Conservation (phyloP, 2,329 filamentous ascomycete species). For the Acrocalymma vagum region DNA sequence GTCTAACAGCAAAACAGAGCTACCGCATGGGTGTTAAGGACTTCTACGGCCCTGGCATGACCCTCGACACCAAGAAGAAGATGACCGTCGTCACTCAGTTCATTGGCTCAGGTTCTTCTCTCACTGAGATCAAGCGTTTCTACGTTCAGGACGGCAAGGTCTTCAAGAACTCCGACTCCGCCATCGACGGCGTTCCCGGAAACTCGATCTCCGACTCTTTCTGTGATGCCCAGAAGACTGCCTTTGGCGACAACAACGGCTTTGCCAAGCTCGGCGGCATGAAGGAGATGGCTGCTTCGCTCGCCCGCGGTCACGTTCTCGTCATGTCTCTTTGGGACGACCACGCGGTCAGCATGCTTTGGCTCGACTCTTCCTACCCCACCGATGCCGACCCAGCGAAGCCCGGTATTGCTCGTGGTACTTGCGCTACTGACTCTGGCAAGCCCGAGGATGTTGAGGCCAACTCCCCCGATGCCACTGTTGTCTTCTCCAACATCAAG, state of each 20-base stretch:
- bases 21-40: constrained; percentile 71
- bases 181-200: constrained; percentile 55
- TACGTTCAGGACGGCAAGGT: constrained; percentile 61
- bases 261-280: constrained; percentile 67
- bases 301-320: constrained; percentile 68
- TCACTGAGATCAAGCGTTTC: constrained; percentile 58
- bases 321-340: constrained; percentile 73
- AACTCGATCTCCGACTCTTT: constrained; percentile 67
- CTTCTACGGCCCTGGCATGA: constrained; percentile 69
- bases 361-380: constrained; percentile 75
- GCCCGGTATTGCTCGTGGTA: constrained; percentile 47
- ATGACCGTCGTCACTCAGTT: constrained; percentile 64
- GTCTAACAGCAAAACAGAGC: constrained; percentile 20
- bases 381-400: constrained; percentile 43
- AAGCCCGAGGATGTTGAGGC: constrained; percentile 47
- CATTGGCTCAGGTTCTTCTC: constrained; percentile 50
- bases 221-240: constrained; percentile 65
- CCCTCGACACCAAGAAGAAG: constrained; percentile 52
- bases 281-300: constrained; percentile 62
- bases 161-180: constrained; percentile 54
- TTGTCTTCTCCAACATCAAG: constrained; percentile 51
- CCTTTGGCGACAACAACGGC: constrained; percentile 62
- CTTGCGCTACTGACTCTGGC: constrained; percentile 47
- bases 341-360: constrained; percentile 74
- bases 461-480: constrained; percentile 41